phyloP scores from a whole-genome alignment of 768 basidiomycete species.

The Phaeotremella skinneri region DNA sequence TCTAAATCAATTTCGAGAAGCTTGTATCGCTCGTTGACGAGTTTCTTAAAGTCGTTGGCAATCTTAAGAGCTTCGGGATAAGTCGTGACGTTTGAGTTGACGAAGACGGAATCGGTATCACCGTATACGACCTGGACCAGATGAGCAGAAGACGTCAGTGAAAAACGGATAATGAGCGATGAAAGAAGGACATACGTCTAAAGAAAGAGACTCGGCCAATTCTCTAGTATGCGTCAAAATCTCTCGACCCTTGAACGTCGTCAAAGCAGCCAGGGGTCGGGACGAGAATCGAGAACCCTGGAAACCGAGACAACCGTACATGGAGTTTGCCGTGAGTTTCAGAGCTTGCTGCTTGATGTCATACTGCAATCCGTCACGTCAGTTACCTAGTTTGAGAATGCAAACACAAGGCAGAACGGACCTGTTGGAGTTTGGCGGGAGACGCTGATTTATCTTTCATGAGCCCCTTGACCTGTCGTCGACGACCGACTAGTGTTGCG shows the following conservation, averaged over 20 bases:
- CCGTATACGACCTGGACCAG: conserved; percentile 85
- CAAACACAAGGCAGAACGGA: conserved; percentile 47
- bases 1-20: conserved; percentile 96
- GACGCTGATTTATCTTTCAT: conserved; percentile 81
- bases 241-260: conserved; percentile 96
- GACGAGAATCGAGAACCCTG: conserved; percentile 97
- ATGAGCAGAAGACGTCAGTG: not conserved
- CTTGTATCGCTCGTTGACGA: conserved; percentile 91
- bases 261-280: conserved; percentile 91
- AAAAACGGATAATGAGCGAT: not conserved
- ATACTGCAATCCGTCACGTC: conserved; percentile 59
- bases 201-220: conserved; percentile 79
- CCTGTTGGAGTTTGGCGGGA: conserved; percentile 77
- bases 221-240: conserved; percentile 91
- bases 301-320: conserved; percentile 99
- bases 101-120: conserved; percentile 97
- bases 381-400: not conserved
- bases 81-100: conserved; percentile 90
- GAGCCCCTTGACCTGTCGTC: conserved; percentile 82
- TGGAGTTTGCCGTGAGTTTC: conserved; percentile 97
- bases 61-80: conserved; percentile 86
- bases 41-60: conserved; percentile 87
- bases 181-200: conserved; percentile 66
- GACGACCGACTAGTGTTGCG: conserved; percentile 87
- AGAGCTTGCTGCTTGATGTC: conserved; percentile 96